A percentile compares a stretch with the other conserved stretches of the same genome.
Conservation (phyloP, 2,329 filamentous ascomycete genomes). For the Hymenoscyphus albidus region DNA sequence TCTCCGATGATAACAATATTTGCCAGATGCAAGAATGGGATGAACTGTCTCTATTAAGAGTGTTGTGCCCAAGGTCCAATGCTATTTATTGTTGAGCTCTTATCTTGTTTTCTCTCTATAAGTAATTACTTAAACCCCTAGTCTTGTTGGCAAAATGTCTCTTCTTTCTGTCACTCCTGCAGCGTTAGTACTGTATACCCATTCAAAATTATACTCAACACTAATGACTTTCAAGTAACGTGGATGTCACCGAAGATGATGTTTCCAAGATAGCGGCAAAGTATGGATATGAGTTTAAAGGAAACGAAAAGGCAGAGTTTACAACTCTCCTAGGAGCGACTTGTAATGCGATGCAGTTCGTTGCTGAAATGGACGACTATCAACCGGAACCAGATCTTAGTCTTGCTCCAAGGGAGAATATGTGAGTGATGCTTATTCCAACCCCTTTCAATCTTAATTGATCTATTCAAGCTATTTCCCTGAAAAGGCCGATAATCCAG, state of each 20-base stretch:
- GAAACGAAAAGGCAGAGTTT: constrained; percentile 22
- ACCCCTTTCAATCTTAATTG: neutral
- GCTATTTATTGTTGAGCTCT: neutral
- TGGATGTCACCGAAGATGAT: constrained; percentile 22
- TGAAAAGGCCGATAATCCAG: constrained; percentile 19
- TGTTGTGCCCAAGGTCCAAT: neutral
- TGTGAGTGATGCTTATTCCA: constrained; percentile 10
- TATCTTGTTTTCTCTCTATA: neutral
- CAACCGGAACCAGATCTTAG: constrained; percentile 21
- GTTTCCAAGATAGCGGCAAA: constrained; percentile 19
- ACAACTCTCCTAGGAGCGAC: constrained; percentile 23
- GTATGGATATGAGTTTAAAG: constrained; percentile 23
- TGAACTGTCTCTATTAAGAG: neutral
- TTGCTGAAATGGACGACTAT: constrained; percentile 26
- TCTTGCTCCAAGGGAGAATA: constrained; percentile 18
- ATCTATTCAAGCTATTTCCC: constrained; percentile 16
- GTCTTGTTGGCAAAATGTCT: constrained; percentile 17
- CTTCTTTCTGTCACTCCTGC: constrained; percentile 23
- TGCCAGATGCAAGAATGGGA: neutral
- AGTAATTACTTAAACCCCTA: neutral
- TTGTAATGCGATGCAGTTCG: constrained; percentile 24
- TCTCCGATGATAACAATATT: constrained; percentile 15
- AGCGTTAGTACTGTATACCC: constrained; percentile 11
- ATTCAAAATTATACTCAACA: neutral
- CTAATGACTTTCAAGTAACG: constrained; percentile 12